Evolutionary conservation across 495 filamentous ascomycete genomes (phyloP), one percentile per base, ranked within the genome.

Genomic region (Penicillium riverlandense): DNA sequence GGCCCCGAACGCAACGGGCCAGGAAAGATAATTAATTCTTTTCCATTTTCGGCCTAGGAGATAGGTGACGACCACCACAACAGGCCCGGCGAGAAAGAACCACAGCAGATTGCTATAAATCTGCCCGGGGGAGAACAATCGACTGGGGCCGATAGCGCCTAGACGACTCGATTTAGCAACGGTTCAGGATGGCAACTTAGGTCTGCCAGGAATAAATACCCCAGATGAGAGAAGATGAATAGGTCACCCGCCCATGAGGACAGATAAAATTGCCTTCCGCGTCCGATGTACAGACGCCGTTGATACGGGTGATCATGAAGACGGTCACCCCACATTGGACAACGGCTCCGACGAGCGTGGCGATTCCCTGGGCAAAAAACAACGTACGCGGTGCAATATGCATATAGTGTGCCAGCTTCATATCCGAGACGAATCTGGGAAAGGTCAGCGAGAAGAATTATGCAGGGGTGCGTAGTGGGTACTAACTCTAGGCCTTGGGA

Each of bases 361-460:
- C 79, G 7, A 85, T 67, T 0, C 83, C 79, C 55, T 86, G 82
- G 0, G 79, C 79, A 50, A 77, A 66, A 60, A 88, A 88, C 57
- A 86, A 74, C 1, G 76, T 82, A 6, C 82, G 69, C 0, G 82
- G 83, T 1, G 83, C 78, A n/a, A 85, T 78, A 55, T 86, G 85
- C 63, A 87, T 79, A 62, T 87, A 88, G 54, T 86, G 82, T 7
- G 80, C 83, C 76, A 89, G 59, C 79, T 90, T 70, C 85, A 87
- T 66, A 75, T 84, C 70, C 70, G 67, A 83, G 66, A 86, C 83
- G 68, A 86, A 62, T 72, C 81, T 52, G 56, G 58, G 48, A 55
- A 63, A 36, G 14, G 28, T 42, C 40, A 67, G 63, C 35, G 66
- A 61, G 37, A 63, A 57, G 38, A 76, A 59, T 44, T 63, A 69